phyloP scores from a whole-genome alignment of 495 filamentous ascomycete species.

The Staphylotrichum tortipilum region DNA sequence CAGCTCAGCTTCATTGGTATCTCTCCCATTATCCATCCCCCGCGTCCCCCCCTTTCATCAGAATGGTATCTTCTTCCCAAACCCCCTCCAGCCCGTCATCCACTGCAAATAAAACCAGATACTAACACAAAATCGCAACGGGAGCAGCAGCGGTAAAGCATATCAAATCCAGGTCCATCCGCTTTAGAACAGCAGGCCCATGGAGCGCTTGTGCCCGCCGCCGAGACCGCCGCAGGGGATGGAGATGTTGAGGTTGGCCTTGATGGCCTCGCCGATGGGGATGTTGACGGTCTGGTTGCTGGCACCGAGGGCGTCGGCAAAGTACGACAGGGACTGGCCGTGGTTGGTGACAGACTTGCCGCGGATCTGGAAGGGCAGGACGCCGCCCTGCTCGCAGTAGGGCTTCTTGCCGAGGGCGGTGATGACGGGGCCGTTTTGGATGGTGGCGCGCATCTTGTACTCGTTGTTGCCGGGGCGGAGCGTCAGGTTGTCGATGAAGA shows the following conservation, averaged over 20 bases:
- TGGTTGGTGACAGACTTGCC: slow-evolving; percentile 51
- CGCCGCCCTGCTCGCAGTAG: slow-evolving; percentile 36
- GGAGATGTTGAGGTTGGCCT: slow-evolving; percentile 10
- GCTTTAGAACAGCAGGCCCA: not conserved
- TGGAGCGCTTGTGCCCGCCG: no score
- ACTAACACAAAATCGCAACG: slow-evolving; percentile 1
- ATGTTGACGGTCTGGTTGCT: slow-evolving; percentile 30
- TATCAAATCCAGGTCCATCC: no score
- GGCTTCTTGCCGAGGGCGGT: slow-evolving; percentile 27
- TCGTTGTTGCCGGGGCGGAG: slow-evolving; percentile 54
- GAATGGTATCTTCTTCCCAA: slow-evolving; percentile 7
- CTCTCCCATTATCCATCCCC: no score
- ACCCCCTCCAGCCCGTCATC: no score
- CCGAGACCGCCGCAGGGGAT: slow-evolving; percentile 15
- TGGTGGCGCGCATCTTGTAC: slow-evolving; percentile 44
- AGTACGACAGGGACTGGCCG: slow-evolving; percentile 55
- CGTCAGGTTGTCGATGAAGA: slow-evolving; percentile 48
- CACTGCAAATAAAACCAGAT: slow-evolving; percentile 2
- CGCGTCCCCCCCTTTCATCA: no score
- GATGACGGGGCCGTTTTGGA: slow-evolving; percentile 44
- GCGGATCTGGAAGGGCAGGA: slow-evolving; percentile 51
- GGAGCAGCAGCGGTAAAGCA: no score
- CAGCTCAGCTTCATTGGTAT: slow-evolving; percentile 7
- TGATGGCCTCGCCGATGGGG: slow-evolving; percentile 24
- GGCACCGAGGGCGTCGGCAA: slow-evolving; percentile 36